Percentiles rank a stretch among this genome's conserved stretches.
Evolutionary conservation across 1,139 yeast genomes (phyloP).

Genomic region (Tardiomyces blankii): DNA sequence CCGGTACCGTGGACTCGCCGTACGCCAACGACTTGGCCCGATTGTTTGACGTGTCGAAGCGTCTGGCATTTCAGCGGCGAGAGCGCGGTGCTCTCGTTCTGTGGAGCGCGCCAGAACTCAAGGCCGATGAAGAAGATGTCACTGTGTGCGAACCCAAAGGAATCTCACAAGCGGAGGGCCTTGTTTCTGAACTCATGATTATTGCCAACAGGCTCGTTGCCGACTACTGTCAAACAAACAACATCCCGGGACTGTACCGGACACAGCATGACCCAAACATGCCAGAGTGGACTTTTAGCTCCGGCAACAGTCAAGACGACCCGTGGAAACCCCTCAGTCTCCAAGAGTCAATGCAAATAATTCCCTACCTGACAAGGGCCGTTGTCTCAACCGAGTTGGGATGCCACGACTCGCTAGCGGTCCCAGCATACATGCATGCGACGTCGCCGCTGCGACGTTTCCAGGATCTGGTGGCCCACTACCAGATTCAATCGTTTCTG

Average conservation of each 20-base stretch:
- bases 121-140: neutral
- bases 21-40: neutral
- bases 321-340: neutral
- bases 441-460: slow-evolving; percentile 84
- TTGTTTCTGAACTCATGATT: slow-evolving; percentile 78
- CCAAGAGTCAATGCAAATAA: neutral
- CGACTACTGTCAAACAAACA: slow-evolving; percentile 31
- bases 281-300: too few relatives aligned
- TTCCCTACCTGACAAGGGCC: neutral
- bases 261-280: slow-evolving; percentile 25
- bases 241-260: slow-evolving; percentile 48
- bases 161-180: neutral
- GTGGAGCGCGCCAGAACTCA: neutral
- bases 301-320: slow-evolving; percentile 25
- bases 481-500: slow-evolving; percentile 44
- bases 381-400: slow-evolving; percentile 17
- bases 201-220: slow-evolving; percentile 58
- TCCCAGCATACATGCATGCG: slow-evolving; percentile 53
- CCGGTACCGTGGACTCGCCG: neutral
- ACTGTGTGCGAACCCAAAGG: neutral
- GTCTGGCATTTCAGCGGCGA: neutral
- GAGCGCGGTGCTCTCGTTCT: neutral
- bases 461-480: slow-evolving; percentile 71
- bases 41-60: neutral
- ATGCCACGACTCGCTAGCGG: slow-evolving; percentile 54